Percentiles rank a stretch among this genome's conserved stretches.
These are phyloP conservation scores for Hanseniaspora jakobsenii DNA, from an alignment of 805 yeast genomes.

Conservation along the genomic window DNA sequence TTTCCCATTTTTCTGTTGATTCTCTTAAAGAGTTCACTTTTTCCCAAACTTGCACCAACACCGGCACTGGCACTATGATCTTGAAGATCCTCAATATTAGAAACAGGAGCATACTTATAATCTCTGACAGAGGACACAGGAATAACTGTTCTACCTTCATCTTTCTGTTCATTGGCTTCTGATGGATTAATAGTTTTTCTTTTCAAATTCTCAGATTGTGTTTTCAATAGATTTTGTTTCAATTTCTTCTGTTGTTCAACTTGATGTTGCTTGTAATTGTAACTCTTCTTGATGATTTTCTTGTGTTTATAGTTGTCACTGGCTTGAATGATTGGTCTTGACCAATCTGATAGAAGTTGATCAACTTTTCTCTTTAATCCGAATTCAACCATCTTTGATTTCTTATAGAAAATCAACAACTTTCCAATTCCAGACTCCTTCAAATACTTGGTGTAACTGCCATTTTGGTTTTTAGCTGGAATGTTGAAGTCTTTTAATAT, in stretches of 20 bases:
- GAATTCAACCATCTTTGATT: slow-evolving; percentile 80
- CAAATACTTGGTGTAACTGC: slow-evolving; percentile 89
- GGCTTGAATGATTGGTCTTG: slow-evolving; percentile 92
- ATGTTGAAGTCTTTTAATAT: slow-evolving; percentile 31
- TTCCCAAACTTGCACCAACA: slow-evolving; percentile 40
- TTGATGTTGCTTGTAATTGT: slow-evolving; percentile 46
- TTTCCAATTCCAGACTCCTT: slow-evolving; percentile 92
- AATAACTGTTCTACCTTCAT: slow-evolving; percentile 83
- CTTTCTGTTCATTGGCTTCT: slow-evolving; percentile 15
- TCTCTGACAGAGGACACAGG: slow-evolving; percentile 86
- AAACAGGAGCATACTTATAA: slow-evolving; percentile 80
- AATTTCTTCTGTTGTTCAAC: slow-evolving; percentile 25
- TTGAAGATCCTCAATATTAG: slow-evolving; percentile 36
- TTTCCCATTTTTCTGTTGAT: slow-evolving; percentile 39
- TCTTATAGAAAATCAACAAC: slow-evolving; percentile 83
- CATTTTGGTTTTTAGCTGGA: slow-evolving; percentile 55
- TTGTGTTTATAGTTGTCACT: slow-evolving; percentile 89
- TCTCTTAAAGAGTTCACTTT: slow-evolving; percentile 72
- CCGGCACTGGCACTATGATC: slow-evolving; percentile 33
- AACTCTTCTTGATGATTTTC: slow-evolving; percentile 54
- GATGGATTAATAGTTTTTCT: slow-evolving; percentile 12
- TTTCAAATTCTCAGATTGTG: slow-evolving; percentile 27
- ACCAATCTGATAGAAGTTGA: slow-evolving; percentile 89
- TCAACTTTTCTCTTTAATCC: slow-evolving; percentile 80
- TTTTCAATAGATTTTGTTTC: slow-evolving; percentile 21